Evolutionary conservation across 306 rosid species (phyloP), one percentile per base, ranked within the genome.

Genomic region (Canavalia ensiformis): DNA sequence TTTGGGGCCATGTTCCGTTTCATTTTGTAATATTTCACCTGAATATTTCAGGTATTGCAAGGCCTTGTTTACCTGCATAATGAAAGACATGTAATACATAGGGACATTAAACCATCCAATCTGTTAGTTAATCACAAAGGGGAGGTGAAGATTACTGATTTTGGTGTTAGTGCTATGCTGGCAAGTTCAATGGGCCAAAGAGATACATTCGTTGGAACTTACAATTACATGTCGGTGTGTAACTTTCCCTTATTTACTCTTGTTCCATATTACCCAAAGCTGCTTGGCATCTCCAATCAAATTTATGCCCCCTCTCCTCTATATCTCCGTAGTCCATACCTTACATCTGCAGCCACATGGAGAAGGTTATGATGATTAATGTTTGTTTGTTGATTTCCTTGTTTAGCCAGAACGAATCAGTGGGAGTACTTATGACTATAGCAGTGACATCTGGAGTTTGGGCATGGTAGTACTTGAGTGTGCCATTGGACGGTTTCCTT

Each of bases 221-320:
- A 95, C 84, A 93, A 95, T 81, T 95, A 95, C 88, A 95, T 95
- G 99, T 93, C 99, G 99, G 99, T 95, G 84, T 28, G 99, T 91
- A 60, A 73, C 79, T 80, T 79, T 81, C 58, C 51, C 51, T 69
- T 45, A 47, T 52, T 37, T 31, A 54, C 39, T 42, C 46, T 28
- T 78, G 52, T 74, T 60, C 65, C 74, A 39, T 69, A 54, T 76
- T 76, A 42, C 65, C 13, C 18, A 49, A 60, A 74, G 59, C 66
- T 66, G 35, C 73, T 63, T 46, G 9, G 64, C 34, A 54, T 62
- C 50, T 73, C 37, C 55, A 31, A 59, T 70, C 42, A 65, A 68
- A 47, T 52, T 33, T 31, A 35, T 72, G 42, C 9, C 73, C 76
- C 81, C 1, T 49, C 47, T 28, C 34, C 34, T 42, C 12, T 55